These are phyloP conservation scores for Serendipita sp. DNA, from an alignment of 768 basidiomycete genomes.

Conservation along the genomic window DNA sequence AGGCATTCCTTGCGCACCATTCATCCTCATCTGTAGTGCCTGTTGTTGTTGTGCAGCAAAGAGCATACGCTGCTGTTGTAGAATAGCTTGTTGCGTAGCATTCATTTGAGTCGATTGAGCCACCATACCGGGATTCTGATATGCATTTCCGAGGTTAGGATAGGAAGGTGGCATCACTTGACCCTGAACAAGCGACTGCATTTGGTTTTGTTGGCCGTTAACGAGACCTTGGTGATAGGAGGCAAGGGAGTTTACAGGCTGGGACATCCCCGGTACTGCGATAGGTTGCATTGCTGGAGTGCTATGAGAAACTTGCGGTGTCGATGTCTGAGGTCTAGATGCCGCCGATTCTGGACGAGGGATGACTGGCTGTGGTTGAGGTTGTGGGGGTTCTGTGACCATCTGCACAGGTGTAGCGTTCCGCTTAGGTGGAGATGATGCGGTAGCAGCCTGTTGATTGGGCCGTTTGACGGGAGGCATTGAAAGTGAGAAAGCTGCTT, in stretches of 20 bases:
- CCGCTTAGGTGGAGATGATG: background rate
- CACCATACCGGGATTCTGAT: background rate
- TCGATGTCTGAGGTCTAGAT: background rate
- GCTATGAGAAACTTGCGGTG: background rate
- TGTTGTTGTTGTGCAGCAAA: background rate
- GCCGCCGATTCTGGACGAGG: background rate
- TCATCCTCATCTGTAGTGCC: conserved; percentile 12
- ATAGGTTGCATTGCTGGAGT: background rate
- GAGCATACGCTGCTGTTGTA: background rate
- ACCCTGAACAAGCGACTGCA: background rate
- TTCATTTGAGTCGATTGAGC: background rate
- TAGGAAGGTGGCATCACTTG: background rate
- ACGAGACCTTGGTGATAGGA: conserved; percentile 4
- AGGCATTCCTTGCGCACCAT: too few relatives aligned
- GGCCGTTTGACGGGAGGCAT: conserved; percentile 2
- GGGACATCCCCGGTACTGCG: background rate
- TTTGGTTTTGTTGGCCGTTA: background rate
- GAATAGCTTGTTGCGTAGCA: background rate
- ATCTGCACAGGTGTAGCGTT: background rate
- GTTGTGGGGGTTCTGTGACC: background rate
- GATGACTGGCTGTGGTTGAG: background rate
- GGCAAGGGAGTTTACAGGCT: background rate
- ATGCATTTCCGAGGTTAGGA: background rate
- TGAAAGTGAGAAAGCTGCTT: background rate
- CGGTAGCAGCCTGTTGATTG: background rate